Evolutionary conservation across 148 eudicot species (phyloP), one percentile per base, ranked within the genome.

Genomic region (Dysphania ambrosioides): DNA sequence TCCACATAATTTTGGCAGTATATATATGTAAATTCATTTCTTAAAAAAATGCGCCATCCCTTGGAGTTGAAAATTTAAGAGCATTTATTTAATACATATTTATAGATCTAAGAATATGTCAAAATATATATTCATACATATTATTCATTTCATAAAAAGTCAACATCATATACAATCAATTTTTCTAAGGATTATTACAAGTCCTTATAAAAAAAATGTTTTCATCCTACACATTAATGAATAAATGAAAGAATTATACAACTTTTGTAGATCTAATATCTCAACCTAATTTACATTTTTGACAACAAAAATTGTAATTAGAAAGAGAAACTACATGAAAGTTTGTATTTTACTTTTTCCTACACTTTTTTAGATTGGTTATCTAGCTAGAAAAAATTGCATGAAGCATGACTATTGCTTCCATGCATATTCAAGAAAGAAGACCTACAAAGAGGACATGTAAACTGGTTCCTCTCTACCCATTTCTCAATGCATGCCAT

Each of bases 391-490:
- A 68, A 49, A 74, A 36, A 42, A 40, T 65, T 44, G 72, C 74
- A 66, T 42, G 72, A 65, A 41, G 30, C 76, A 71, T 71, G 70
- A 51, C 65, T 60, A 2, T 47, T 41, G 24, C 68, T 71, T 34
- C 32, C 76, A 71, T 71, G 79, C 83, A 75, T 36, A 57, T 67
- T 64, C 60, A 83, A 77, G 58, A 83, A 69, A 30, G 75, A 68
- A 16, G 87, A 75, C 85, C 97, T 80, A 78, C 97, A 92, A 79
- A 92, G 90, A 19, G 97, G 97, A 78, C 97, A 92, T 4, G 90
- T 88, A 76, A 84, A 92, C 47, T 82, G 86, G 47, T 79, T 77
- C 60, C 71, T 75, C 26, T 80, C 73, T 10, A 87, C 76, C 97
- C 97, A 92, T 71, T 72, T 87, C 70, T 86, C 82, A 41, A 92